Base-by-base conservation (phyloP, 1,284 basidiomycete genomes). In the Moesziomyces parantarcticus region DNA sequence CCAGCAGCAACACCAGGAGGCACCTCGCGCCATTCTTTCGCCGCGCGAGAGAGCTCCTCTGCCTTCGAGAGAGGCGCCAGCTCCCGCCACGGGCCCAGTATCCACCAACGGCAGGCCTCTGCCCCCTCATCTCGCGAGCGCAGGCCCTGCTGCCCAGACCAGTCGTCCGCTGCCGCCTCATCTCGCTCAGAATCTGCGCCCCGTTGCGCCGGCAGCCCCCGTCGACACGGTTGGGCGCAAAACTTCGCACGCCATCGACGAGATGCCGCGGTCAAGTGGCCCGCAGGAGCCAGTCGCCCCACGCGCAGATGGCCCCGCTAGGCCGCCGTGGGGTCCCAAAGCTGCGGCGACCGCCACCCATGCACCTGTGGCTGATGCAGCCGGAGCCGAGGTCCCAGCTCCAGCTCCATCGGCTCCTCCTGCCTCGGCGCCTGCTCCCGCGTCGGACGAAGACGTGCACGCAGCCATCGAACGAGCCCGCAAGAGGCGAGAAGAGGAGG, bases 381-480 rank as follows among this genome's bases (percentile, higher is more conserved):
- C 59, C 32, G 44, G 56, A 51, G 51, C 21, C n/a, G 50, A 39
- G 23, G 14, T 47, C 2, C 9, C 49, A n/a, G 48, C 55, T 13
- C 7, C 40, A 18, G 40, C 14, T 1, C 39, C 50, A 5, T 55
- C 58, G 11, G 21, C 18, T 40, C 14, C 46, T 23, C 11, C 44
- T 53, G 16, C 22, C 2, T 6, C 50, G 3, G 43, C 54, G 18
- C 57, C 64, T 23, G 18, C 59, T 20, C n/a, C n/a, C n/a, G 50
- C 7, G 40, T 32, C 34, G 10, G 71, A 70, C 29, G 70, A 78
- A 25, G 81, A 83, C 49, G 76, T 81, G 48, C 59, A 75, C 21
- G 75, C 77, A 21, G 72, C 81, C 36, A 78, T 79, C 6, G 81
- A 83, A 55, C 70, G 81, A 16, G 81, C 81, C 6, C 69, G 81